Percentiles rank a stretch among this genome's conserved stretches.
These are phyloP conservation scores for Arthrinium phaeospermum DNA, from an alignment of 2,329 filamentous ascomycete genomes.

Conservation along the genomic window DNA sequence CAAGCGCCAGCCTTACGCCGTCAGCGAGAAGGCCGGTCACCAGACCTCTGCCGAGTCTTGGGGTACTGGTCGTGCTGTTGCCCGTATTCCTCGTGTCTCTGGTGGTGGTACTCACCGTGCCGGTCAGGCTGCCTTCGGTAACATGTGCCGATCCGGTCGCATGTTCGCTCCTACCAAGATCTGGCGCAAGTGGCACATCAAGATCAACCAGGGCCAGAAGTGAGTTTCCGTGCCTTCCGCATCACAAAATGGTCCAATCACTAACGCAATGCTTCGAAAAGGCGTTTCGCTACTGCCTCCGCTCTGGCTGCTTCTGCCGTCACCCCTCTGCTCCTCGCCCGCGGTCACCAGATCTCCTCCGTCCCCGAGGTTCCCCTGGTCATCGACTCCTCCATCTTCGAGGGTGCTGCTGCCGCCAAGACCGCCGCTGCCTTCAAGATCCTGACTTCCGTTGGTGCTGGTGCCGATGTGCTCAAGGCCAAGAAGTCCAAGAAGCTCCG, in stretches of 20 bases:
- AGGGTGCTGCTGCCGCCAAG: slow-evolving; percentile 80
- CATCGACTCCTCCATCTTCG: slow-evolving; percentile 88
- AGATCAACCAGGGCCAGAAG: slow-evolving; percentile 99
- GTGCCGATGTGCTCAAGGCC: slow-evolving; percentile 92
- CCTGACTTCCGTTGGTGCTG: slow-evolving; percentile 89
- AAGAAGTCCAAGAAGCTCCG: slow-evolving; percentile 96
- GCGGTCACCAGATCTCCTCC: slow-evolving; percentile 91
- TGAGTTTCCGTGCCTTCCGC: slow-evolving; percentile 50
- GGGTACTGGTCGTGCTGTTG: slow-evolving; percentile 99
- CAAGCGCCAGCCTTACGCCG: slow-evolving; percentile 98
- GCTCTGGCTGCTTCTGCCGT: slow-evolving; percentile 96
- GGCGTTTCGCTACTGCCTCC: slow-evolving; percentile 97
- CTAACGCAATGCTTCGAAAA: slow-evolving; percentile 39
- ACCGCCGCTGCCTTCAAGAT: slow-evolving; percentile 86
- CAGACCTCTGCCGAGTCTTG: slow-evolving; percentile 99
- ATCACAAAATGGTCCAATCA: background rate
- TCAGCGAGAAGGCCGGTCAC: slow-evolving; percentile 99
- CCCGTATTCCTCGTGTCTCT: slow-evolving; percentile 99
- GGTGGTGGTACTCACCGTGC: slow-evolving; percentile 99
- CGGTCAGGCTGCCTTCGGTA: slow-evolving; percentile 99
- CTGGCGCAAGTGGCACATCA: slow-evolving; percentile 99
- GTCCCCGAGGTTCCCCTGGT: slow-evolving; percentile 98
- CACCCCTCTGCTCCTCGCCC: slow-evolving; percentile 92
- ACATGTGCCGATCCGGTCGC: slow-evolving; percentile 99
- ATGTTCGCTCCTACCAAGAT: slow-evolving; percentile 99